phyloP scores from a whole-genome alignment of 192 early-diverging fungal species.

The Tieghemiomyces parasiticus region DNA sequence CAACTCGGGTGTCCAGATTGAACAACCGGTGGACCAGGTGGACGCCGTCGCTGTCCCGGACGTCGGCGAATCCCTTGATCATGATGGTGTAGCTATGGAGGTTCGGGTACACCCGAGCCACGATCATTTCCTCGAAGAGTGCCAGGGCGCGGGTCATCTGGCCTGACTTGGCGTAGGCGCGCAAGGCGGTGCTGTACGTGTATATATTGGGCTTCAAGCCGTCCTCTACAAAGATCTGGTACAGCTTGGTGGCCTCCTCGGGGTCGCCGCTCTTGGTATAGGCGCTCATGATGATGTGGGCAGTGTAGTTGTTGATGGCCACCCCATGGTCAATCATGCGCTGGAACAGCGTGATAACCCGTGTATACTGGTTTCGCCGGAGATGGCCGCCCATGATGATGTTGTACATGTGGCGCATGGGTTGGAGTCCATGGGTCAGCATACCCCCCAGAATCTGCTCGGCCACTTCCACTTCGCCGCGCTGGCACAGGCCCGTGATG shows the following conservation, averaged over 20 bases:
- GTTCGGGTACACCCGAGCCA: neutral
- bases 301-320: neutral
- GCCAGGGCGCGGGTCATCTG: slow-evolving; percentile 2
- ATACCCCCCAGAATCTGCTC: neutral
- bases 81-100: slow-evolving; percentile 4
- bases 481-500: neutral
- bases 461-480: neutral
- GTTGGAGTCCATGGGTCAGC: neutral
- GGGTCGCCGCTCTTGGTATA: slow-evolving; percentile 1
- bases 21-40: slow-evolving; percentile 6
- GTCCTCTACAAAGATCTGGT: neutral
- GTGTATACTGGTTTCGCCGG: neutral
- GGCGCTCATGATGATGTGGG: slow-evolving; percentile 2
- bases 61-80: slow-evolving; percentile 9
- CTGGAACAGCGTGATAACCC: slow-evolving; percentile 2
- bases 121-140: slow-evolving; percentile 6
- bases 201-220: slow-evolving; percentile 4
- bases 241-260: slow-evolving; percentile 1
- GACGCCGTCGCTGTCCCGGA: neutral
- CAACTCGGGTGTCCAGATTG: neutral
- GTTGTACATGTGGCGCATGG: neutral
- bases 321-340: neutral
- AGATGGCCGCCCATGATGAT: neutral
- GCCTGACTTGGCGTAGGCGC: neutral
- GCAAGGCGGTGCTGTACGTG: slow-evolving; percentile 1